Conservation (phyloP, 257 asterid species). For the Salvia miltiorrhiza region DNA sequence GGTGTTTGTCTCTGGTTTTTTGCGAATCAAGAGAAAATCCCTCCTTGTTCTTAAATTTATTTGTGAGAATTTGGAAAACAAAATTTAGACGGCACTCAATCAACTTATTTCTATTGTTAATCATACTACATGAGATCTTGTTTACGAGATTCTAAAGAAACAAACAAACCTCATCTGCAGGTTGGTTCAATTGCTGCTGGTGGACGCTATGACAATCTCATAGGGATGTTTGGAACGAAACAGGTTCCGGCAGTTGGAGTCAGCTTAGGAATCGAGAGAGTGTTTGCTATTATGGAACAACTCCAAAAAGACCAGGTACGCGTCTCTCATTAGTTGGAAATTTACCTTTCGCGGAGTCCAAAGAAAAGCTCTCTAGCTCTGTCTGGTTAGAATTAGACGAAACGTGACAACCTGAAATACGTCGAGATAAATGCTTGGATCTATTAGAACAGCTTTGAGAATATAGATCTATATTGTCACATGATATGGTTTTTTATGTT, state of each 20-base stretch:
- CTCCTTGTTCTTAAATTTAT: background rate
- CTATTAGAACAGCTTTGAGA: background rate
- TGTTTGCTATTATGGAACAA: constrained; percentile 85
- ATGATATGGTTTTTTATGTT: too few species aligned
- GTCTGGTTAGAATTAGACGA: background rate
- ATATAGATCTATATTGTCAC: background rate
- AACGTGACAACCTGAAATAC: background rate
- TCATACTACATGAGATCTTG: background rate
- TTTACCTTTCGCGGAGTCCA: background rate
- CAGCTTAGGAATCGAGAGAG: constrained; percentile 95
- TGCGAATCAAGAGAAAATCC: background rate
- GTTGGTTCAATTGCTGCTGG: constrained; percentile 99
- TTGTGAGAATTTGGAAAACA: background rate
- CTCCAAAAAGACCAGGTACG: constrained; percentile 68
- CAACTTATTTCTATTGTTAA: background rate
- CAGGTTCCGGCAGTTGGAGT: constrained; percentile 95
- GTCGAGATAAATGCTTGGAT: background rate
- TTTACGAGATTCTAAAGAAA: background rate
- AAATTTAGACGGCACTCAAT: too few species aligned
- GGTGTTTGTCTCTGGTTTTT: background rate
- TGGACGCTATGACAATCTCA: constrained; percentile 89
- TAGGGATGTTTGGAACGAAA: constrained; percentile 82
- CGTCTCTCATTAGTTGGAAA: background rate
- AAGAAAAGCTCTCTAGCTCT: background rate
- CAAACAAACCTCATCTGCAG: constrained; percentile 36